Evolutionary conservation across 202 grass and related monocot species (phyloP), one percentile per base, ranked within the genome.

Genomic region (Hordeum pubiflorum): DNA sequence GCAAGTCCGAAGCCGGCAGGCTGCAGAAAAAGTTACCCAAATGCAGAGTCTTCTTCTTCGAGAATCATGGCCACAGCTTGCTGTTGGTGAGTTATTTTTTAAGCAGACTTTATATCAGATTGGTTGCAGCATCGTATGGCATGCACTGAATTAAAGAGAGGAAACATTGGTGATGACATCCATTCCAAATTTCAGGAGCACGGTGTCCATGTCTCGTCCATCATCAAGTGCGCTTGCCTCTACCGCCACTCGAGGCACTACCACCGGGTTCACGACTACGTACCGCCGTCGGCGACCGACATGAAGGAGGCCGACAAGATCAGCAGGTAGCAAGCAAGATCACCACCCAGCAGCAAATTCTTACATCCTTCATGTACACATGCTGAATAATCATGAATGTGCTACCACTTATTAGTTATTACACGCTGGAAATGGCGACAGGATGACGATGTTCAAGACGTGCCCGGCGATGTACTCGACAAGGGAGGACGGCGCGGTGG

Each of bases 11-110:
- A 89, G 91, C 86, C 31, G 32, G 82, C 32, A 91, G 86, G 58
- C 77, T 94, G 33, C 91, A 91, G 33, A 91, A 79, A 27, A 34
- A 62, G 29, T 31, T 91, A 67, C 65, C 61, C 13, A 81, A 89
- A 79, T 91, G 89, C 80, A 89, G 82, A 76, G 56, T 87, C 21
- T 87, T 58, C 83, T 94, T 89, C 37, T 94, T 88, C 24, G 59
- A 86, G 66, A 88, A 89, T 44, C 89, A 94, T 76, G 91, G 91
- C 8, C 91, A 94, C 72, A 85, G 84, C 72, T 85, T 94, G 79
- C 61, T 94, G 34, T 21, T 94, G 89, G 91, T 91, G 84, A 62
- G 91, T 40, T 54, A 3, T 39, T n/a, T n/a, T 3, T 67, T 67
- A 52, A 78, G 10, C 58, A 58, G 7, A 40, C 33, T 52, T 7